Evolutionary conservation across 1,284 basidiomycete species (phyloP), one percentile per base, ranked within the genome.

Genomic region (Chondrostereum purpureum): DNA sequence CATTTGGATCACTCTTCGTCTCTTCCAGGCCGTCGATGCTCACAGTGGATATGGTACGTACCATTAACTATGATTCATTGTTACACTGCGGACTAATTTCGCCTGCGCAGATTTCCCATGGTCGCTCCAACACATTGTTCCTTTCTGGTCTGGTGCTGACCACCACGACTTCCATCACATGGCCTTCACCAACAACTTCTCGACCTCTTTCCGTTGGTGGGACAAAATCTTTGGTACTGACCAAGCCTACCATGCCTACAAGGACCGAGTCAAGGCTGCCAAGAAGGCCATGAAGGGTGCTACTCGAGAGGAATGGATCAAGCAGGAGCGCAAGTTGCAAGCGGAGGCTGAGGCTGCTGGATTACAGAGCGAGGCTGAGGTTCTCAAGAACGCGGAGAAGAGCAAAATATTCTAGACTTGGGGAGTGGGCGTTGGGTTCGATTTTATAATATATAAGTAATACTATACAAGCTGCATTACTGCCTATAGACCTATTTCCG

Each of bases 71-170:
- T n/a, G n/a, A n/a, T n/a, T n/a, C n/a, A n/a, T n/a, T n/a, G n/a
- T n/a, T n/a, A n/a, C n/a, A n/a, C n/a, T n/a, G n/a, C n/a, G n/a
- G n/a, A n/a, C n/a, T n/a, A n/a, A n/a, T n/a, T n/a, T n/a, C 27
- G 8, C 8, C 27, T n/a, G 8, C 41, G n/a, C 42, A 88, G 88
- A 96, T 66, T 96, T 96, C 77, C 92, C 92, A 3, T 95, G 92
- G 92, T 95, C 91, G n/a, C 74, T 99, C 51, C 87, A 93, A 58
- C 84, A 95, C 73, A 85, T 92, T 59, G 50, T 99, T 21, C 95
- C 95, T 3, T 92, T 98, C 78, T 99, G 95, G 95, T 92, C 92
- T 18, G 95, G 96, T 42, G 96, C 95, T 0, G 96, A 99, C 61
- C 94, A 97, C 73, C 94, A 97, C 66, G 94, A 93, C 62, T 94